Conservation (phyloP, 108 stramenopile species). For the Parmales sp. region DNA sequence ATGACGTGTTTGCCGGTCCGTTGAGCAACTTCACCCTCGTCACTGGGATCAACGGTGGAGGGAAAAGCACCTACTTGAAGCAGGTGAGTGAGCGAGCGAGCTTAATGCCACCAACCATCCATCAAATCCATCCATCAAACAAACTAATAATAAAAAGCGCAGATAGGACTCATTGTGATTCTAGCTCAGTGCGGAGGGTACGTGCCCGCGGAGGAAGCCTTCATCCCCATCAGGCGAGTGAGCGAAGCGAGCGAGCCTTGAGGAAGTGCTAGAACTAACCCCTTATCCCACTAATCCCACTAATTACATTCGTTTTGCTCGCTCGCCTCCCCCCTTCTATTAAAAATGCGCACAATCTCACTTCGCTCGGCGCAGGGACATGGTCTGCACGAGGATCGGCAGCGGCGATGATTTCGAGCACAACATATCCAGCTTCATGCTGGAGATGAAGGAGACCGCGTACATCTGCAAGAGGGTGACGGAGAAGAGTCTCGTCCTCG, state of each 20-base stretch:
- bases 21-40: slow-evolving; percentile 62
- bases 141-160: too few species aligned
- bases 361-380: too few species aligned
- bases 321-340: slow-evolving; percentile 21
- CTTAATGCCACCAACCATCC: too few species aligned
- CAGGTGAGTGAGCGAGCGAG: too few species aligned
- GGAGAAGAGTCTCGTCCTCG: slow-evolving; percentile 63
- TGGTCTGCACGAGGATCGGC: slow-evolving; percentile 73
- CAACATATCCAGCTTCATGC: slow-evolving; percentile 85
- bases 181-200: slow-evolving; percentile 88
- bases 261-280: background rate
- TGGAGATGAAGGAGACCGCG: slow-evolving; percentile 87
- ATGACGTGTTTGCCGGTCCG: slow-evolving; percentile 57
- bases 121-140: too few species aligned
- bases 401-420: slow-evolving; percentile 80
- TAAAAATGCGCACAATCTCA: too few species aligned
- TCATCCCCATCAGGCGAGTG: slow-evolving; percentile 35
- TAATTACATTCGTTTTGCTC: background rate
- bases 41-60: slow-evolving; percentile 66
- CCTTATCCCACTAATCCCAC: background rate
- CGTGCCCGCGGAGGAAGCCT: slow-evolving; percentile 80
- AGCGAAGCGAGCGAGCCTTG: background rate
- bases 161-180: slow-evolving; percentile 73
- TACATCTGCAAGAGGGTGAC: slow-evolving; percentile 72
- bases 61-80: slow-evolving; percentile 79